Percentiles rank a stretch among this genome's conserved stretches.
Evolutionary conservation across 805 yeast genomes (phyloP).

Genomic region (Blastobotrys mokoenaii): DNA sequence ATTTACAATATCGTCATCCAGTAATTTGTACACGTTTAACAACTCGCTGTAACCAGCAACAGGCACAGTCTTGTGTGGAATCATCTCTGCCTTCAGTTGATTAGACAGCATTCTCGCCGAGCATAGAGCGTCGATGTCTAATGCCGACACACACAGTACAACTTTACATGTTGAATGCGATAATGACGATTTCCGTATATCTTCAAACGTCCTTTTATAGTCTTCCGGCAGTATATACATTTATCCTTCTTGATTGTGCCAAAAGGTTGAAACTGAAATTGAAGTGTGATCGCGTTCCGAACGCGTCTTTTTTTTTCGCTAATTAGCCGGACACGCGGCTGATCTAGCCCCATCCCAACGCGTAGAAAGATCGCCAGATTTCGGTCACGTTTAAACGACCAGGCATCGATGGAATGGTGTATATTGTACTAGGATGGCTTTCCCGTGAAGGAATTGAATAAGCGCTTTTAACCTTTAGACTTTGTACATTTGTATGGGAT

Average conservation of each 20-base stretch:
- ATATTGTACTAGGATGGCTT: no score
- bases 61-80: constrained; percentile 84
- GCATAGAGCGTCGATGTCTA: constrained; percentile 87
- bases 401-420: no score
- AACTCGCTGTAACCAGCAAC: constrained; percentile 86
- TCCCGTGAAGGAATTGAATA: no score
- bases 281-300: not conserved
- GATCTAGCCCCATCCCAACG: not conserved
- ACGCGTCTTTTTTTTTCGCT: not conserved
- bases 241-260: not conserved
- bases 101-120: constrained; percentile 69
- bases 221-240: constrained; percentile 75
- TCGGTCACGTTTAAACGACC: no score
- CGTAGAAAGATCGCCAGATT: no score
- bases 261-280: not conserved
- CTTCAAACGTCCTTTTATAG: constrained; percentile 58
- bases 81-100: constrained; percentile 67
- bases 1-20: constrained; percentile 70
- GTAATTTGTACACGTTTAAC: constrained; percentile 43
- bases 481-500: no score
- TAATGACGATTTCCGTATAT: constrained; percentile 60
- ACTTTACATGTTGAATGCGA: constrained; percentile 90
- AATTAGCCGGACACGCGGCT: not conserved
- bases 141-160: constrained; percentile 80
- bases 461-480: no score